A percentile compares a stretch with the other conserved stretches of the same genome.
phyloP scores from a whole-genome alignment of 306 rosid species.

The Corylus avellana region DNA sequence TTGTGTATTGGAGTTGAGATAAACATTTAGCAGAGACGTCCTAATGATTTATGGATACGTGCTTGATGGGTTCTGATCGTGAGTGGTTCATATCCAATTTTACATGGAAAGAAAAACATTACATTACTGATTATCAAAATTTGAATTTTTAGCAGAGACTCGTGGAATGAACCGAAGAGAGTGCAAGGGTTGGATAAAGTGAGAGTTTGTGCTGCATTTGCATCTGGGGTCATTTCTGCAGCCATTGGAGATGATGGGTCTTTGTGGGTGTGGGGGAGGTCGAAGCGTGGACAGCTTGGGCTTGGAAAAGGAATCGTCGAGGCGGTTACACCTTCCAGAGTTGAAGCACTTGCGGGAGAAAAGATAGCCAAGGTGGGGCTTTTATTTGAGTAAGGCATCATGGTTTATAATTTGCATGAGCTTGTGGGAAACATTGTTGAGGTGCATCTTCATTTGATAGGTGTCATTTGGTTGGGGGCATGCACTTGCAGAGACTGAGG shows the following conservation, averaged over 20 bases:
- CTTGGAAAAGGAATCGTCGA: constrained; percentile 58
- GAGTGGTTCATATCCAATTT: not conserved
- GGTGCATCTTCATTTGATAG: constrained; percentile 43
- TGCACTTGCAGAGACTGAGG: constrained; percentile 72
- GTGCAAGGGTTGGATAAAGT: constrained; percentile 62
- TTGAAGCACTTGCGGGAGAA: constrained; percentile 69
- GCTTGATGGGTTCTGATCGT: not conserved
- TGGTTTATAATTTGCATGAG: not conserved
- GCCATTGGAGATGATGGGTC: constrained; percentile 86
- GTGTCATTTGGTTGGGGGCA: constrained; percentile 97
- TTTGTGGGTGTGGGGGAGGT: constrained; percentile 90
- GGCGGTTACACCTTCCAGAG: constrained; percentile 59
- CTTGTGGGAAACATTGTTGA: constrained; percentile 14
- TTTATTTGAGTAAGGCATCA: not conserved
- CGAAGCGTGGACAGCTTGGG: constrained; percentile 91
- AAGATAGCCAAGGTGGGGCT: constrained; percentile 63
- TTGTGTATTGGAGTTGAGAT: not conserved
- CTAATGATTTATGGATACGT: not conserved
- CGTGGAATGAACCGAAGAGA: constrained; percentile 71
- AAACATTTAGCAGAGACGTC: too few relatives aligned
- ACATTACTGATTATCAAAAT: constrained; percentile 8
- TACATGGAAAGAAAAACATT: not conserved
- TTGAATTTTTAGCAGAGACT: constrained; percentile 45
- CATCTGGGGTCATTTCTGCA: constrained; percentile 80
- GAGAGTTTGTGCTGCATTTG: constrained; percentile 64